Conservation (phyloP, 257 asterid genomes). For the Capsicum pubescens region DNA sequence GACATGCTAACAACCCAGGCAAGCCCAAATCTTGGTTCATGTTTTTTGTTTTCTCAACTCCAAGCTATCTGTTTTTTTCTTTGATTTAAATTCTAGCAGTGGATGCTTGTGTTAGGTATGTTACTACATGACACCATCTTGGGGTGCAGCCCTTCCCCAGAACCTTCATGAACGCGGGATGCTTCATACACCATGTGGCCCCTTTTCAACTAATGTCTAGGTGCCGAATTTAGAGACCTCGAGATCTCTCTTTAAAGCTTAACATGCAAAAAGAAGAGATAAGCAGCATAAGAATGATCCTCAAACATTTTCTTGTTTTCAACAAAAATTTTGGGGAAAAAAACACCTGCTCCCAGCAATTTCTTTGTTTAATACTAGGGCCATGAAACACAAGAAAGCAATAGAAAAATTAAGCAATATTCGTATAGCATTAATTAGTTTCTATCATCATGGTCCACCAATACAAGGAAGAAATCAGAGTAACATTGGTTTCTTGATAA, state of each 20-base stretch:
- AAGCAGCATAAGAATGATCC: neutral
- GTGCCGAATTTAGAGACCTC: conserved; percentile 11
- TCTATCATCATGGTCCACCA: conserved; percentile 14
- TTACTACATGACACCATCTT: neutral
- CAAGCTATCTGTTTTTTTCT: neutral
- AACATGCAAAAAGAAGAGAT: neutral
- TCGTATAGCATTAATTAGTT: neutral
- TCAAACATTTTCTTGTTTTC: conserved; percentile 12
- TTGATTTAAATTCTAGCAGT: neutral
- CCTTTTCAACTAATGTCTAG: neutral
- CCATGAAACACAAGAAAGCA: conserved; percentile 19
- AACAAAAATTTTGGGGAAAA: neutral
- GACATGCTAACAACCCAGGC: conserved; percentile 17
- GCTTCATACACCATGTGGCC: neutral
- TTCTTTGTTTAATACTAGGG: neutral
- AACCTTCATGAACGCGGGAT: neutral
- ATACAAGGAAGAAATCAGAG: neutral
- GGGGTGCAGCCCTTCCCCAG: neutral
- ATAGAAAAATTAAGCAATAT: neutral
- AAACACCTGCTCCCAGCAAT: neutral
- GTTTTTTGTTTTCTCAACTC: neutral
- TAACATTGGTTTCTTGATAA: conserved; percentile 10
- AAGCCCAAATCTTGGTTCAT: neutral
- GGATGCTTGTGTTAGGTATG: neutral
- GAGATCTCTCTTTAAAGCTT: neutral